Evolutionary conservation across 2,329 filamentous ascomycete genomes (phyloP).

Genomic region (Fonsecaea multimorphosa): DNA sequence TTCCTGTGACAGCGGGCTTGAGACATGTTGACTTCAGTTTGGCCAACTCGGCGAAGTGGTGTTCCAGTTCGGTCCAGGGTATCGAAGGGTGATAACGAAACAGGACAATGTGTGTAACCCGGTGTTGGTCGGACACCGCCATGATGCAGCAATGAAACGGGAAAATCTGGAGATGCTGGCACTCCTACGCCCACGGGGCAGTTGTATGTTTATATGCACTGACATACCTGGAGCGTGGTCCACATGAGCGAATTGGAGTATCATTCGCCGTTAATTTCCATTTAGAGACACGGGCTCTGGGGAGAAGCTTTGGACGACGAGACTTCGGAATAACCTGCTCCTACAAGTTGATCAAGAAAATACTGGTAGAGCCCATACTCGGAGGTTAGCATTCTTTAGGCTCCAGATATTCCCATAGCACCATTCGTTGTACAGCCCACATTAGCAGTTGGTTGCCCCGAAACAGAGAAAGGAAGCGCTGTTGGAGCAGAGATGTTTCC

Average conservation of each 20-base stretch:
- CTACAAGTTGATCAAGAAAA: not conserved
- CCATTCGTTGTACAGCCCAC: not conserved
- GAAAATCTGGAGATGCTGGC: not conserved
- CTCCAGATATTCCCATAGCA: not conserved
- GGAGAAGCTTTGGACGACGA: not conserved
- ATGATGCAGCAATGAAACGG: not conserved
- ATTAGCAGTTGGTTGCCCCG: not conserved
- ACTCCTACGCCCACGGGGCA: not conserved
- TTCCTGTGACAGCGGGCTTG: slow-evolving; percentile 59
- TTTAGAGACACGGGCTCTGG: not conserved
- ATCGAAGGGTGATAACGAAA: slow-evolving; percentile 17
- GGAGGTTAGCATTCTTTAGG: not conserved
- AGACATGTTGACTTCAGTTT: slow-evolving; percentile 64
- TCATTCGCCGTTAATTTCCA: not conserved
- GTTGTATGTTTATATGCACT: not conserved
- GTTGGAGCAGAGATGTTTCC: not conserved
- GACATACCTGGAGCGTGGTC: not conserved
- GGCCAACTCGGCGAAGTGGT: slow-evolving; percentile 49
- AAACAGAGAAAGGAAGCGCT: not conserved
- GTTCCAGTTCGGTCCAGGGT: slow-evolving; percentile 21
- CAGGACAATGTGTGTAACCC: slow-evolving; percentile 25
- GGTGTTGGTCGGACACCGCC: slow-evolving; percentile 10
- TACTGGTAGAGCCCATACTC: not conserved
- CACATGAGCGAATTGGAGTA: not conserved
- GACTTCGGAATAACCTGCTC: not conserved